Base-by-base conservation (phyloP, 345 rosid species). In the Pelargonium nanum region DNA sequence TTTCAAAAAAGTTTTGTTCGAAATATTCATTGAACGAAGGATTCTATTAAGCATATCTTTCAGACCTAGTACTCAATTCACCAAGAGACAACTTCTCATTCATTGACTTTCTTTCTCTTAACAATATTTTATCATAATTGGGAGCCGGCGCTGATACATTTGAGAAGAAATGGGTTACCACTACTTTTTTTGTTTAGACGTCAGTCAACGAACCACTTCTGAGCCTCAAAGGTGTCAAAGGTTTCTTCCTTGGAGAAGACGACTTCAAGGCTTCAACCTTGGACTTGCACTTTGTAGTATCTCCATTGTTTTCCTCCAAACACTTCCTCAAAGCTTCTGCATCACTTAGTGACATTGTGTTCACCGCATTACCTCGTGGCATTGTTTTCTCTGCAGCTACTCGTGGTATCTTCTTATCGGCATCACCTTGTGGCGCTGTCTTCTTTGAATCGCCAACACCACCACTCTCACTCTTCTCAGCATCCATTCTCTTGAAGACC, bases 291-390 rank as follows among this genome's bases (percentile, higher is more conserved):
- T 68, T 77, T 60, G 50, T 53, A 24, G 50, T 57, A 50, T 80
- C 82, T 5, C 68, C 73, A 52, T 75, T 63, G 62, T 68, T 74
- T 54, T 72, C 72, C 50, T 76, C 73, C 72, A 77, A 68, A 60
- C 80, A 77, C 55, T 71, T 74, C 59, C 64, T 70, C 16, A 71
- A 54, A 52, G 60, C 77, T 62, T 65, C 66, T 6, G 65, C 61
- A 9, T 56, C 59, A 56, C 16, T 16, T 15, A 24, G 26, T 7
- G 59, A 25, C 19, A 26, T 15, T 9, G 32, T 2, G 32, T 28
- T 28, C 7, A 28, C 32, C 32, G 45, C 45, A 34, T 9, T 9
- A 10, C 45, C 45, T 34, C 12, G 45, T 3, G 45, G 45, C 1
- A 9, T 10, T 5, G 45, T 34, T 4, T 34, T 34, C 12, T 34